These are phyloP conservation scores for Mycena belliarum DNA, from an alignment of 768 basidiomycete genomes.

Conservation along the genomic window DNA sequence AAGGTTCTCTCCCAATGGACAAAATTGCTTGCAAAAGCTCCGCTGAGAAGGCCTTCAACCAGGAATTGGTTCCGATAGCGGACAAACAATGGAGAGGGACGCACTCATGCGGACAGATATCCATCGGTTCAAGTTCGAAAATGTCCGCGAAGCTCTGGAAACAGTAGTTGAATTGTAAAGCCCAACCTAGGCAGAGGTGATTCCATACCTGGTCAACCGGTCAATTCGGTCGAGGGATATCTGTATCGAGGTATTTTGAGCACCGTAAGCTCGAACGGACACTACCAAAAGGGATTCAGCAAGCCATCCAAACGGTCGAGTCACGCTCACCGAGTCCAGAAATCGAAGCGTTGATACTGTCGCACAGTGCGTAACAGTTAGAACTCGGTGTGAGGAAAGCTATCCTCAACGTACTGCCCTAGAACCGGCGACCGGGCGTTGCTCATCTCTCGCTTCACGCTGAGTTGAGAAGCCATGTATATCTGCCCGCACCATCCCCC, in stretches of 20 bases:
- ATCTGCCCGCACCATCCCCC: conserved; percentile 46
- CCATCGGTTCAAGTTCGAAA: conserved; percentile 42
- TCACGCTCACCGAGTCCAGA: conserved; percentile 47
- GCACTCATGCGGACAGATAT: conserved; percentile 34
- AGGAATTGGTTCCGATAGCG: not conserved
- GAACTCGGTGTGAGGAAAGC: too few species aligned
- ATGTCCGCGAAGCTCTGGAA: conserved; percentile 30
- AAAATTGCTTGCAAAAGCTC: conserved; percentile 35
- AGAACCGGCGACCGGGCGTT: conserved; percentile 38
- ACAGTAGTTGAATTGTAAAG: too few species aligned
- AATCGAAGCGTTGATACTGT: conserved; percentile 58
- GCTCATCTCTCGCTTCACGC: conserved; percentile 50
- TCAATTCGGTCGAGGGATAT: conserved; percentile 41
- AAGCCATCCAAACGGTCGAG: not conserved
- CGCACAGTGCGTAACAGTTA: too few species aligned
- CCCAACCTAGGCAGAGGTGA: too few species aligned
- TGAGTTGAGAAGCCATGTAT: conserved; percentile 45
- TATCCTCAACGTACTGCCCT: conserved; percentile 45
- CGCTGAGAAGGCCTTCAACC: conserved; percentile 37
- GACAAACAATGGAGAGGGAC: too few species aligned
- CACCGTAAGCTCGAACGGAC: conserved; percentile 53
- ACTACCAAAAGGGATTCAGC: conserved; percentile 10
- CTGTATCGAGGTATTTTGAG: conserved; percentile 37
- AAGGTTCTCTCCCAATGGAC: not conserved
- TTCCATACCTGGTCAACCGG: too few species aligned